phyloP scores from a whole-genome alignment of 768 basidiomycete species.

The Termitomyces heimii region DNA sequence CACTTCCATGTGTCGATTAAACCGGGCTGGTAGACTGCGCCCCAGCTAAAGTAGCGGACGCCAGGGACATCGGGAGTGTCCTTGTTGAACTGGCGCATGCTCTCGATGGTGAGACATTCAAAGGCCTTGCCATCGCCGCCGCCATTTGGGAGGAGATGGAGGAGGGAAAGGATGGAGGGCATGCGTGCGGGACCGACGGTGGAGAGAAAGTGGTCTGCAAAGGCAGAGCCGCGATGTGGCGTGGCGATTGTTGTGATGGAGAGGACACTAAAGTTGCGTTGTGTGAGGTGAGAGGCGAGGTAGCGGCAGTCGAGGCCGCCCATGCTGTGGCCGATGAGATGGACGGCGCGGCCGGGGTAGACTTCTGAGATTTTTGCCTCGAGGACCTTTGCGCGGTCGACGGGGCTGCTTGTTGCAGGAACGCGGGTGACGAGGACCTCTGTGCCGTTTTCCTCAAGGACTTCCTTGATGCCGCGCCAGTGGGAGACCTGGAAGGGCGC shows the following conservation, averaged over 20 bases:
- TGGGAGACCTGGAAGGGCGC: conserved; percentile 84
- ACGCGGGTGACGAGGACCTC: conserved; percentile 93
- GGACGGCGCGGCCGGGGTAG: conserved; percentile 80
- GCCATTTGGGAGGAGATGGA: conserved; percentile 85
- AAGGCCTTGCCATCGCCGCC: conserved; percentile 96
- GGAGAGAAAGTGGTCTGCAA: conserved; percentile 85
- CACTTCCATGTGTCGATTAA: conserved; percentile 87
- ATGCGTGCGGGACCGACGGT: conserved; percentile 63
- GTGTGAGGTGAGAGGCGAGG: conserved; percentile 71
- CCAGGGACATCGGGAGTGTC: conserved; percentile 72
- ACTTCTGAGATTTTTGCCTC: conserved; percentile 71
- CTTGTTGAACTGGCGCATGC: conserved; percentile 88
- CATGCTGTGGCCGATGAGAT: conserved; percentile 84
- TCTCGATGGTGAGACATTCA: conserved; percentile 74
- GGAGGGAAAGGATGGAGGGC: conserved; percentile 63
- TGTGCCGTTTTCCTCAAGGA: conserved; percentile 79
- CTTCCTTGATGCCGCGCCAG: conserved; percentile 96
- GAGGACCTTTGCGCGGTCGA: conserved; percentile 88
- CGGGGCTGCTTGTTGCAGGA: conserved; percentile 84
- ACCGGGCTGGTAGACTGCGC: conserved; percentile 84
- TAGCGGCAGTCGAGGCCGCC: conserved; percentile 94
- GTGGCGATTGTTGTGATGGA: conserved; percentile 93
- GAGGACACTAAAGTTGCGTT: conserved; percentile 73
- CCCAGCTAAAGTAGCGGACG: conserved; percentile 94
- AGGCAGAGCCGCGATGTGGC: conserved; percentile 90